These are phyloP conservation scores for Talaromyces sp. DNA, from an alignment of 2,329 filamentous ascomycete species.

Conservation along the genomic window DNA sequence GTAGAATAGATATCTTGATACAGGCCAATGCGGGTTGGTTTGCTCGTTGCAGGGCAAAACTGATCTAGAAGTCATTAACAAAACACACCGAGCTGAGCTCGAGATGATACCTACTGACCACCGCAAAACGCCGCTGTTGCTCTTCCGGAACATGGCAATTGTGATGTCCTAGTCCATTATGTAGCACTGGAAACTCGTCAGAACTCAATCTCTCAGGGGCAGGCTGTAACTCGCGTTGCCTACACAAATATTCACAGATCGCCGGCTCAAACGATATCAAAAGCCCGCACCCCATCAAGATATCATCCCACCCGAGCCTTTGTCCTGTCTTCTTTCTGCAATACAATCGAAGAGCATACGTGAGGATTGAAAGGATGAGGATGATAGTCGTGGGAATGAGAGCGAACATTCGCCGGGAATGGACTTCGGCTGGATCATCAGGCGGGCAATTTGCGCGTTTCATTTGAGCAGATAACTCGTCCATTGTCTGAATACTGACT, in stretches of 20 bases:
- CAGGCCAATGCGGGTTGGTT: background rate
- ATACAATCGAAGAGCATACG: background rate
- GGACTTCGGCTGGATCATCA: background rate
- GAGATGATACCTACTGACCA: conserved; percentile 3
- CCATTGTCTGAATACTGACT: background rate
- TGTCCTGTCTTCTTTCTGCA: background rate
- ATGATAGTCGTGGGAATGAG: conserved; percentile 1
- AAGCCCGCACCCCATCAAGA: background rate
- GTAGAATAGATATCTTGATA: conserved; percentile 1
- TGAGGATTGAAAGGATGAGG: background rate
- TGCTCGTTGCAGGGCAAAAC: conserved; percentile 1
- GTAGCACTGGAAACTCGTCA: background rate
- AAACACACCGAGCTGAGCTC: background rate
- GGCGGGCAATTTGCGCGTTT: conserved; percentile 1
- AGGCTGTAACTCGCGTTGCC: background rate
- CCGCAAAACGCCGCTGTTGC: background rate
- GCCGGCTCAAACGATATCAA: conserved; percentile 3
- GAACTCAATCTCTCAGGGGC: background rate
- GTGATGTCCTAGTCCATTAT: conserved; percentile 1
- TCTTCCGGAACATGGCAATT: conserved; percentile 2
- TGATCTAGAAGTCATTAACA: background rate
- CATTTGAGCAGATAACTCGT: background rate
- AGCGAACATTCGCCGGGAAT: conserved; percentile 1
- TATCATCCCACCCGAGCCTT: background rate
- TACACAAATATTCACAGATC: conserved; percentile 4